Evolutionary conservation across 257 asterid species (phyloP), one percentile per base, ranked within the genome.

Genomic region (Nicotiana knightiana): DNA sequence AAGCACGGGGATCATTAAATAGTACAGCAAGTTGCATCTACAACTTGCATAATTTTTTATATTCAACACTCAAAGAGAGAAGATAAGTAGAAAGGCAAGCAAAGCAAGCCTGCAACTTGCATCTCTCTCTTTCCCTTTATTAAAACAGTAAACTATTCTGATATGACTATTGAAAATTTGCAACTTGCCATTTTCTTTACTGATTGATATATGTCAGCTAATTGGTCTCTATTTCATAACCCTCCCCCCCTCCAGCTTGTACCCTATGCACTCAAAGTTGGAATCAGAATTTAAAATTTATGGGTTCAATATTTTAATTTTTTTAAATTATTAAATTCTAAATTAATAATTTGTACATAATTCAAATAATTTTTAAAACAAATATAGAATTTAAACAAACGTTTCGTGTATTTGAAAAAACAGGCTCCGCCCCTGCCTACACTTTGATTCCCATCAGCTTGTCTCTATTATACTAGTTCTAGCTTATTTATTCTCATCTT

Each of bases 391-490:
- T 28, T 28, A 1, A 1, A 28, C 30, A 28, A 28, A 28, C 0
- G 30, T 28, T 28, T 28, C 30, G 30, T 28, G 1, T 28, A 21
- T 21, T 21, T 1, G 30, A 28, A 28, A 28, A 28, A 28, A 1
- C 30, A 0, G 0, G 30, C 30, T 28, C 30, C 30, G 30, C 30
- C 30, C 30, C 30, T 28, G 30, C 70, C 39, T 28, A 8, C 26
- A 24, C 8, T 73, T 73, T 73, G 51, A 73, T 73, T 73, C 79
- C 48, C 62, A 71, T 71, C 79, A 71, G 46, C 79, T 71, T 71
- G 79, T 24, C 13, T 43, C 35, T 32, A 32, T 32, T 32, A 32
- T 32, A 32, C 35, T 32, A 32, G 4, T 32, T 32, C 35, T 32
- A 32, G 4, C 35, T 32, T 32, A 32, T 32, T 32, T 32, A 32